phyloP scores from a whole-genome alignment of 2,329 filamentous ascomycete species.

The Sporothrix curviconia region DNA sequence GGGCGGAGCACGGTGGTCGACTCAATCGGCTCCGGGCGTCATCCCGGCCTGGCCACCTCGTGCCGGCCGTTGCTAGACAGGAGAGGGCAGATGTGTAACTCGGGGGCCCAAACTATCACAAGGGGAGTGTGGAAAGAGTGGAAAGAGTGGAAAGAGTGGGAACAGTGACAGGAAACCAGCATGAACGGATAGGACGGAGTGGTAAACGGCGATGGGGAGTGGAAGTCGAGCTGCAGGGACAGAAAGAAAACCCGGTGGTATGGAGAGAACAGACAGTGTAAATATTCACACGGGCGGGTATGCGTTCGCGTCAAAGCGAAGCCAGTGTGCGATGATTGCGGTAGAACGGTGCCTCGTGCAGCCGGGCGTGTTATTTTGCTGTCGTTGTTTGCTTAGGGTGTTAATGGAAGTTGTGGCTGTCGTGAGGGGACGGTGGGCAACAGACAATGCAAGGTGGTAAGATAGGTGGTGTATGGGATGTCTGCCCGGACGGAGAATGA shows the following conservation, averaged over 20 bases:
- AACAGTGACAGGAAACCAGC: too few relatives aligned
- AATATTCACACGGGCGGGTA: neutral
- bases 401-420: too few relatives aligned
- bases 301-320: constrained; percentile 1
- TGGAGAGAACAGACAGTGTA: neutral
- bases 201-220: neutral
- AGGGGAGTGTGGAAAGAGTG: neutral
- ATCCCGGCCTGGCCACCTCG: too few relatives aligned
- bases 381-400: neutral
- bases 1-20: too few relatives aligned
- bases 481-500: neutral
- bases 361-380: too few relatives aligned
- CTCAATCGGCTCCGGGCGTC: too few relatives aligned
- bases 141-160: neutral
- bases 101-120: neutral
- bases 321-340: too few relatives aligned
- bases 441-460: neutral
- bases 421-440: too few relatives aligned
- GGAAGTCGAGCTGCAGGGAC: neutral
- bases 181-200: neutral
- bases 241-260: neutral
- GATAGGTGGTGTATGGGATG: neutral
- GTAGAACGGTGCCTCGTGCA: neutral
- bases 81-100: neutral
- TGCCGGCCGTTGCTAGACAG: neutral